Evolutionary conservation across 164 flowering plant species (phyloP), one percentile per base, ranked within the genome.

Genomic region (Paratinospora sagittata): DNA sequence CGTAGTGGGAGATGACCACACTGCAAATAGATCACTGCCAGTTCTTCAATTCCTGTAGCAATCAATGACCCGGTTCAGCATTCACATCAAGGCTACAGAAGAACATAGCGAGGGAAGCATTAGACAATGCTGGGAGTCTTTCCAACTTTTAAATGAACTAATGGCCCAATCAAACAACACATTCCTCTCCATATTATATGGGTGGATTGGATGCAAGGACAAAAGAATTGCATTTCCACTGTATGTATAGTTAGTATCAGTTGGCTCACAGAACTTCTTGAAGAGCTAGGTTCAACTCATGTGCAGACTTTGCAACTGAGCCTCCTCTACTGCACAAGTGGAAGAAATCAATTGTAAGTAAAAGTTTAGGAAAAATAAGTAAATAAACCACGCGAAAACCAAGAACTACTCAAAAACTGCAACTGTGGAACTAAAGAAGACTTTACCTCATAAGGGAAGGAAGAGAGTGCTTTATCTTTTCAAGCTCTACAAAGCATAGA

Each of bases 401-500:
- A 67, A 17, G 16, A 36, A 45, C 17, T 24, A 26, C 34, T 57
- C 65, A 21, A 8, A 27, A 26, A 23, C 11, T n/a, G 19, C 11
- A 12, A 37, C 34, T 17, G 11, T 7, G 16, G 17, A 57, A 57
- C 27, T 70, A 3, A 52, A 64, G 10, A 30, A 66, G 65, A 27
- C 71, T 69, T 43, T 52, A 95, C 99, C 97, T 89, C 36, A 78
- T 75, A 63, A 95, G 90, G 47, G 82, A 69, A 65, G 93, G 93
- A 64, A 92, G 81, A 67, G 74, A 76, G 36, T 67, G 78, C 76
- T 90, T 95, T 70, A 95, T 83, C 79, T 87, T 95, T 81, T 91
- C 90, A 41, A 95, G 94, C 86, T 95, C 98, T 47, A 86, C 43
- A 76, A 78, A 89, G 73, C 98, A 92, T 21, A 83, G 65, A 76